Evolutionary conservation across 257 asterid species (phyloP).

Genomic region (Craterostigma plantagineum): DNA sequence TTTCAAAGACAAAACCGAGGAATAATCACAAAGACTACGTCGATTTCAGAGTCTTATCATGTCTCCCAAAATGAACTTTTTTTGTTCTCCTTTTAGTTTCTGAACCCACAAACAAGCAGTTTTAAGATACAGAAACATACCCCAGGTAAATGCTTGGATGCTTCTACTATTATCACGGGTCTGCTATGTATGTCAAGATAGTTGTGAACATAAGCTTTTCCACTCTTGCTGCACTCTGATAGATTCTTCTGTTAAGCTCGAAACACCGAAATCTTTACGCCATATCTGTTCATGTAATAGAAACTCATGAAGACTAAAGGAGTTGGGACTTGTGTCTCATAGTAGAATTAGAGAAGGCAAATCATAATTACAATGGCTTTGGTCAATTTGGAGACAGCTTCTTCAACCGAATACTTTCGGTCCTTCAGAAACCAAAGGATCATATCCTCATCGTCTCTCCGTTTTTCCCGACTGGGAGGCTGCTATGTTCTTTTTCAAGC

Average conservation of each 20-base stretch:
- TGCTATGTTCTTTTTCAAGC: conserved; percentile 45
- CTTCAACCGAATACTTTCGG: conserved; percentile 55
- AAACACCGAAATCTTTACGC: conserved; percentile 63
- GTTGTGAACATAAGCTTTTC: conserved; percentile 63
- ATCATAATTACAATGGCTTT: conserved; percentile 63
- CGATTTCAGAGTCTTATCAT: too few species aligned
- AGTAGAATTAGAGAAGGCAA: background rate
- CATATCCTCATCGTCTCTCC: conserved; percentile 90
- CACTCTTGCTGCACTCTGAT: conserved; percentile 34
- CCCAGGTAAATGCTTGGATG: conserved; percentile 72
- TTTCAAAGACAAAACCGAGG: too few species aligned
- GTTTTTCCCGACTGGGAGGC: conserved; percentile 66
- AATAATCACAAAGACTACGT: too few species aligned
- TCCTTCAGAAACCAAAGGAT: conserved; percentile 88
- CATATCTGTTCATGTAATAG: conserved; percentile 33
- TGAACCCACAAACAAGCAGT: too few species aligned
- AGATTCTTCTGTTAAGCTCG: conserved; percentile 57
- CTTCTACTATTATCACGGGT: conserved; percentile 57
- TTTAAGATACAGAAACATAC: conserved; percentile 16
- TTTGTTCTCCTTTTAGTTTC: too few species aligned
- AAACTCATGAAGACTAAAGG: too few species aligned
- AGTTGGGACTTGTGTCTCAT: background rate
- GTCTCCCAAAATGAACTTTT: too few species aligned
- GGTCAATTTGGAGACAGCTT: conserved; percentile 52
- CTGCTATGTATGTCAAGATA: conserved; percentile 35